Conservation (phyloP, 768 basidiomycete species). For the Tylopilus balloui region DNA sequence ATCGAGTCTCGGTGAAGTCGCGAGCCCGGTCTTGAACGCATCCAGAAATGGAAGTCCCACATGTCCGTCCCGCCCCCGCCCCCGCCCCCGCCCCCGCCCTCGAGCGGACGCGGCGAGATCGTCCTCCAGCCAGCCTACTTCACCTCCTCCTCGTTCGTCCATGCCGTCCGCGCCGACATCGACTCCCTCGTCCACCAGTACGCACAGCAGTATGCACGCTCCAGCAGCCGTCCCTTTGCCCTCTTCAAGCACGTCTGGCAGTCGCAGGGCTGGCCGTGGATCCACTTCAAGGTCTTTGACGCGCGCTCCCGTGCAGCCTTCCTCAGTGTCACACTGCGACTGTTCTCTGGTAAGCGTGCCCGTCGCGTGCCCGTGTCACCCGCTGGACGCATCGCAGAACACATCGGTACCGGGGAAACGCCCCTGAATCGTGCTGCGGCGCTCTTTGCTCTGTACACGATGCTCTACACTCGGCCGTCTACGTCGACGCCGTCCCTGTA, state of each 20-base stretch:
- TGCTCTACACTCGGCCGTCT: constrained; percentile 64
- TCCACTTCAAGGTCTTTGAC: constrained; percentile 74
- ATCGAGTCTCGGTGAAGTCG: too few relatives aligned
- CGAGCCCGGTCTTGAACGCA: too few relatives aligned
- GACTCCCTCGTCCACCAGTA: constrained; percentile 48
- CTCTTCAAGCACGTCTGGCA: constrained; percentile 72
- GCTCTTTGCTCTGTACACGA: constrained; percentile 66
- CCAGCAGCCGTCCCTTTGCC: constrained; percentile 47
- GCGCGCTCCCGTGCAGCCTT: constrained; percentile 59
- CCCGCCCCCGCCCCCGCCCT: too few relatives aligned
- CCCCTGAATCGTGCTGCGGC: constrained; percentile 56
- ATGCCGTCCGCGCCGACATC: constrained; percentile 62
- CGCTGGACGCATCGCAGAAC: constrained; percentile 40
- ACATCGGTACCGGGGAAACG: constrained; percentile 43
- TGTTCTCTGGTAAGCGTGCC: constrained; percentile 58
- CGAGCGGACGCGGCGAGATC: constrained; percentile 55
- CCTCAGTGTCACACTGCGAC: constrained; percentile 51
- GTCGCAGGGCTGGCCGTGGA: constrained; percentile 64
- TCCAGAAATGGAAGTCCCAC: too few relatives aligned
- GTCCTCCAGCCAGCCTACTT: constrained; percentile 73
- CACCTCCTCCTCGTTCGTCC: constrained; percentile 70
- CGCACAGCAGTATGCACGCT: constrained; percentile 41
- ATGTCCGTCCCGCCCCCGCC: constrained; percentile 47
- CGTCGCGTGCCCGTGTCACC: too few relatives aligned
- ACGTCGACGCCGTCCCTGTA: constrained; percentile 48